phyloP scores from a whole-genome alignment of 345 rosid species.

The Lagerstroemia speciosa region DNA sequence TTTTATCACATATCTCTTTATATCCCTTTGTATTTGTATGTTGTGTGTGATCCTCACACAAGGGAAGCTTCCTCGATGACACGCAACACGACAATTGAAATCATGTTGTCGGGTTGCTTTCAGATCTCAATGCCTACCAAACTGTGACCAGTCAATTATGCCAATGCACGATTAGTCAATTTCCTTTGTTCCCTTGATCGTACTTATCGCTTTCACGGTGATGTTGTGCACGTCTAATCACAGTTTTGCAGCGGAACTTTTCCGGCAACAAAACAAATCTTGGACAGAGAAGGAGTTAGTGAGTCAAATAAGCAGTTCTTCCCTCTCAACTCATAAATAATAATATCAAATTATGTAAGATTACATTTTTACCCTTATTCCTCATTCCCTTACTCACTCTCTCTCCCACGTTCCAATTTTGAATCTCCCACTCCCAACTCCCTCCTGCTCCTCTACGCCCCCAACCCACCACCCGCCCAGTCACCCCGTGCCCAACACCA shows the following conservation, averaged over 20 bases:
- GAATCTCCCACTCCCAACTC: no score
- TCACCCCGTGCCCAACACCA: no score
- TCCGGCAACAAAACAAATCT: neutral
- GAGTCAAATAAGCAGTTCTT: no score
- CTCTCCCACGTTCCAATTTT: no score
- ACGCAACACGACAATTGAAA: neutral
- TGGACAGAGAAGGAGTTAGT: no score
- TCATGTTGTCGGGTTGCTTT: neutral
- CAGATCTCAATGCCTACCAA: neutral
- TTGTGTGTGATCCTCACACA: neutral
- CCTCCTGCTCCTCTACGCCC: no score
- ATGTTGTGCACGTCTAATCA: neutral
- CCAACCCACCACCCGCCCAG: no score
- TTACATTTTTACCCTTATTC: no score
- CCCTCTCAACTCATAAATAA: neutral
- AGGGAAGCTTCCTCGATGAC: neutral
- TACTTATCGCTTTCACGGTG: constrained; percentile 1
- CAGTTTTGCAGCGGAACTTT: neutral
- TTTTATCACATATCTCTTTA: no score
- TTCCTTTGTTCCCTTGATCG: neutral
- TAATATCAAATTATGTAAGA: no score
- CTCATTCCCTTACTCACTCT: no score
- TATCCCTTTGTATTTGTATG: neutral
- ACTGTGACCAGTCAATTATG: neutral
- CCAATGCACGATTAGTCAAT: neutral